Evolutionary conservation across 768 basidiomycete species (phyloP), one percentile per base, ranked within the genome.

Genomic region (Mrakia blollopis): DNA sequence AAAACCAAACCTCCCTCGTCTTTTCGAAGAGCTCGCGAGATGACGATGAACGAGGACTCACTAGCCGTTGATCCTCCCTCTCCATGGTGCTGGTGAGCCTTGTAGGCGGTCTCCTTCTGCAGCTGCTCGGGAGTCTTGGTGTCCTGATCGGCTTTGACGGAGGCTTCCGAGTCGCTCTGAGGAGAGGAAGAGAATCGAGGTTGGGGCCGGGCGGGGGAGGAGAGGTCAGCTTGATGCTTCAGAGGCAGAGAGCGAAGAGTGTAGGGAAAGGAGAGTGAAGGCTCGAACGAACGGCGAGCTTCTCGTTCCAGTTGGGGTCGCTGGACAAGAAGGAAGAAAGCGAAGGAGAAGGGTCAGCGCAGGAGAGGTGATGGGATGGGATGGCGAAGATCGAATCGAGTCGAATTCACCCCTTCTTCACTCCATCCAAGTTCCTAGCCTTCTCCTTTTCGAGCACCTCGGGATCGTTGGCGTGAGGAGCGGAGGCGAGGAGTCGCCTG

Each of bases 281-380:
- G 44, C 11, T 9, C 10, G 44, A 44, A 76, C 69, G 54, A 30
- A 76, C 70, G 25, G 75, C 75, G 54, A 76, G 75, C n/a, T 69
- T 69, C 57, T 76, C 75, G 69, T 76, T 76, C 75, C 75, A 76
- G 37, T 69, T 69, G 30, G 75, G 75, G 44, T 69, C 75, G 32
- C 30, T 13, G 50, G 7, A 14, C 9, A 47, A 50, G 47, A 50
- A 4, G 16, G 2, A 14, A 50, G 47, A 25, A 54, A 54, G 23
- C 23, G 23, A 54, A 54, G 57, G 14, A n/a, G 0, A 13, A 57
- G 28, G 25, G 57, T 57, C 57, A 57, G 57, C 54, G n/a, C 7
- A 28, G 52, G 52, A 54, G 52, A 54, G 52, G 52, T 6, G 18
- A 54, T 23, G 52, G 25, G 52, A 54, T 16, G 52, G 52, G 5